Percentiles rank a stretch among this genome's conserved stretches.
Conservation (phyloP, 306 rosid species). For the Pyrus bretschneideri region DNA sequence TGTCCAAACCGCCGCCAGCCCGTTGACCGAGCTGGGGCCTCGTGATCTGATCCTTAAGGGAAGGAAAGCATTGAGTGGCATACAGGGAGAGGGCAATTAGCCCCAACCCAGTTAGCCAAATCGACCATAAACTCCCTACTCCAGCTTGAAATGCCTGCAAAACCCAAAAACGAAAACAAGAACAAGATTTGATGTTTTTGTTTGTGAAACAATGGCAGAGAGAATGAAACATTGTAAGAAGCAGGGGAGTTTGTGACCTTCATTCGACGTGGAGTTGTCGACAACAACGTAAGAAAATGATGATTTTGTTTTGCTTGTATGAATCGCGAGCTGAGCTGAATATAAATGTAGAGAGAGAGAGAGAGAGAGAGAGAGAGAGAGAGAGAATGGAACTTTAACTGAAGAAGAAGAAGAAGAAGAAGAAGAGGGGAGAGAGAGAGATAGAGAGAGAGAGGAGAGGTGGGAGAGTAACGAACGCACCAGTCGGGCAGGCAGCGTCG, state of each 20-base stretch:
- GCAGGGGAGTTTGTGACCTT: constrained; percentile 38
- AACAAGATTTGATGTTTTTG: neutral
- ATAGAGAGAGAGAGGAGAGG: neutral
- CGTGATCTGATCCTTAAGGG: constrained; percentile 31
- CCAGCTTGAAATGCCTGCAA: constrained; percentile 45
- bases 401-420: constrained; percentile 24
- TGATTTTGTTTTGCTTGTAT: constrained; percentile 7
- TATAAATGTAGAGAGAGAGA: neutral
- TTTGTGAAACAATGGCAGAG: neutral
- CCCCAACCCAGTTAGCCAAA: constrained; percentile 76
- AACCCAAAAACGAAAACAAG: constrained; percentile 6
- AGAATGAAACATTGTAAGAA: neutral
- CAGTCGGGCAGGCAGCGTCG: constrained; percentile 12
- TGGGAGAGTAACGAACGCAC: constrained; percentile 63
- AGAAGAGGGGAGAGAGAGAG: too few species aligned
- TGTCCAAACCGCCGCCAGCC: constrained; percentile 12
- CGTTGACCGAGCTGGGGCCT: constrained; percentile 12
- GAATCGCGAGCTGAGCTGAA: constrained; percentile 5
- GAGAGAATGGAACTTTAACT: constrained; percentile 47
- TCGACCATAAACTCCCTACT: constrained; percentile 56
- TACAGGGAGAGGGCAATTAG: constrained; percentile 62
- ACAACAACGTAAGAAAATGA: constrained; percentile 13
- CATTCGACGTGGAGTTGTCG: constrained; percentile 35
- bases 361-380: neutral
- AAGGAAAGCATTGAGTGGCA: constrained; percentile 57